phyloP scores from a whole-genome alignment of 495 filamentous ascomycete genomes.

The Cenococcum geophilum region DNA sequence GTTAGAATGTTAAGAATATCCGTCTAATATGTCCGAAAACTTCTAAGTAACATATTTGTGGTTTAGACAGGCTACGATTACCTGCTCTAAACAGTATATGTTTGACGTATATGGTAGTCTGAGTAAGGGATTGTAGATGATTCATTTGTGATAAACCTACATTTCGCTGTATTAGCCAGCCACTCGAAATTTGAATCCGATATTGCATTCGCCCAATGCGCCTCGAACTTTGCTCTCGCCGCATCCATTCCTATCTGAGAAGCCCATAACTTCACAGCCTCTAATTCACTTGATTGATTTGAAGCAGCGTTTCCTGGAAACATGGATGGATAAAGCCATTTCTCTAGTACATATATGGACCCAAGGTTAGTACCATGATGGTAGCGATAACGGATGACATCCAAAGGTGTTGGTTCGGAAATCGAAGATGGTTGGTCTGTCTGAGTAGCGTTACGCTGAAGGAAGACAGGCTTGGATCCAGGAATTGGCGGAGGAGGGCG shows the following conservation, averaged over 20 bases:
- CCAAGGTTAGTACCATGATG: constrained; percentile 54
- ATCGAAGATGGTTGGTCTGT: constrained; percentile 31
- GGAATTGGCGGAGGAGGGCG: not conserved
- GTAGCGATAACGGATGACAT: constrained; percentile 50
- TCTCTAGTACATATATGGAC: constrained; percentile 51
- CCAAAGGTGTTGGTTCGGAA: constrained; percentile 37
- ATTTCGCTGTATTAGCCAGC: constrained; percentile 43
- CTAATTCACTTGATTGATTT: constrained; percentile 42
- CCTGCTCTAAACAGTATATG: too few species aligned
- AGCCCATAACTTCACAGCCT: constrained; percentile 42
- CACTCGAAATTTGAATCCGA: constrained; percentile 44
- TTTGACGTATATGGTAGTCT: too few species aligned
- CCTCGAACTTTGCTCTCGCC: constrained; percentile 46
- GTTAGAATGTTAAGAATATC: not conserved
- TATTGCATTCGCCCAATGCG: constrained; percentile 45
- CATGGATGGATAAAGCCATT: constrained; percentile 46
- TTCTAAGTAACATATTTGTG: not conserved
- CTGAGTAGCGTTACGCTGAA: constrained; percentile 7
- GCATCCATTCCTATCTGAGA: constrained; percentile 41
- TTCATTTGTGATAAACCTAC: constrained; percentile 19
- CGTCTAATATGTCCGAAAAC: not conserved
- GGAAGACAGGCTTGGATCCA: constrained; percentile 1
- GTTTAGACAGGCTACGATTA: not conserved
- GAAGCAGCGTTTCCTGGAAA: constrained; percentile 37
- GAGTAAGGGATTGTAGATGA: not conserved